Evolutionary conservation across 1,284 basidiomycete species (phyloP), one percentile per base, ranked within the genome.

Genomic region (Pseudozyma sp.): DNA sequence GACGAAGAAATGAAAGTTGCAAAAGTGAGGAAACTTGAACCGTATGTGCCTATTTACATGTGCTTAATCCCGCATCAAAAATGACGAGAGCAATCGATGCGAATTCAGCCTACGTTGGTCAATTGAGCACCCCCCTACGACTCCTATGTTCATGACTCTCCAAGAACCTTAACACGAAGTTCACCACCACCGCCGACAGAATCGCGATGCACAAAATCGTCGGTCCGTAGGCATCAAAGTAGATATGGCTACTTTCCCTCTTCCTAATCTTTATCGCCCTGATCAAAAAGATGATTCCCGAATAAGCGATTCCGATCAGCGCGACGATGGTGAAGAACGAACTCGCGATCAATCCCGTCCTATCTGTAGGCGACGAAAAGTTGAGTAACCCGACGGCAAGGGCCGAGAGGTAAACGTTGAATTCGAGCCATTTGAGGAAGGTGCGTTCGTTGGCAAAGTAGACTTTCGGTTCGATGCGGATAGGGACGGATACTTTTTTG

Each of bases 361-460:
- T 86, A 86, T 97, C 95, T 19, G 90, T 88, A 0, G 92, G 88
- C 4, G 90, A 88, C 47, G 92, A 88, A 82, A 97, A 97, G 87
- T 97, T 98, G 74, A 98, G 69, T 58, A 86, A 66, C 36, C 83
- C 83, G 1, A 85, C 83, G 9, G 86, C 86, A 12, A 85, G 77
- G 13, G 83, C 82, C 5, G 78, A 79, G 34, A 85, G 67, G 59
- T 83, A 77, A 66, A 98, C 93, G 1, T 92, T 91, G 80, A 93
- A 95, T 84, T 95, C 92, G 52, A 97, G 88, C 96, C 96, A 99
- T 68, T 86, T 82, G 70, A 78, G 57, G 53, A 78, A 77, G n/a
- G 94, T 95, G 64, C 94, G 88, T 86, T 97, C 96, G 50, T 93
- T 93, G 3, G 96, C 96, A 85, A 98, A 99, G 84, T 97, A 97